phyloP scores from a whole-genome alignment of 2,329 filamentous ascomycete species.

The Aureobasidium sp. region DNA sequence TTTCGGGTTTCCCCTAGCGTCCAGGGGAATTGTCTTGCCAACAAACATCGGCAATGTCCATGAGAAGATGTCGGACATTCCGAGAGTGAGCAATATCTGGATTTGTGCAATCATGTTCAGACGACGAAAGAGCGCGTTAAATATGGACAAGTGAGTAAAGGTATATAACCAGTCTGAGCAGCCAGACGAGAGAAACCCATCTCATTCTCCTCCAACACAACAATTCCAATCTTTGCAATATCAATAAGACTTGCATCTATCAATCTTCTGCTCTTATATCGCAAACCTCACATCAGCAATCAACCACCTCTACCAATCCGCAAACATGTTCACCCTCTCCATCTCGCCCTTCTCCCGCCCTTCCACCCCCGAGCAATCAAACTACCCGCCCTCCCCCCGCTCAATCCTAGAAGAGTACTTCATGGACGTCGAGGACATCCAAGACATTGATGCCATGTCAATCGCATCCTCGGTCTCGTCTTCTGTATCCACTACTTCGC shows the following conservation, averaged over 20 bases:
- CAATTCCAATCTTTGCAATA: neutral
- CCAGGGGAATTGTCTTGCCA: neutral
- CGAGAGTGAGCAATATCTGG: neutral
- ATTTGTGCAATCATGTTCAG: neutral
- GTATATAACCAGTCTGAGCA: neutral
- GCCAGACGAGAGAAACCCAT: neutral
- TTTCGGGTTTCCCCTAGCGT: neutral
- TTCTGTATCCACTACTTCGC: neutral
- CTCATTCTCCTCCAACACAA: neutral
- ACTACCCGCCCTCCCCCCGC: neutral
- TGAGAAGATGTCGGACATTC: neutral
- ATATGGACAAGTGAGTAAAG: neutral
- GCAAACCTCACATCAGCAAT: neutral
- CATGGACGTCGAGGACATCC: slow-evolving; percentile 6
- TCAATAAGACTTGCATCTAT: neutral
- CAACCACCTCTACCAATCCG: neutral
- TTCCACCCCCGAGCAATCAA: neutral
- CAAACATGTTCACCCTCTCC: neutral
- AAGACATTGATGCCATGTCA: slow-evolving; percentile 4
- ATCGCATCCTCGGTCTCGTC: neutral
- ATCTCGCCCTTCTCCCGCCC: neutral
- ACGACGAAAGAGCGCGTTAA: neutral
- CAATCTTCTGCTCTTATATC: neutral
- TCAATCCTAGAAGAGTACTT: neutral
- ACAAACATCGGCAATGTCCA: neutral